Base-by-base conservation (phyloP, 2,329 filamentous ascomycete genomes). In the Aaosphaeria arxii region DNA sequence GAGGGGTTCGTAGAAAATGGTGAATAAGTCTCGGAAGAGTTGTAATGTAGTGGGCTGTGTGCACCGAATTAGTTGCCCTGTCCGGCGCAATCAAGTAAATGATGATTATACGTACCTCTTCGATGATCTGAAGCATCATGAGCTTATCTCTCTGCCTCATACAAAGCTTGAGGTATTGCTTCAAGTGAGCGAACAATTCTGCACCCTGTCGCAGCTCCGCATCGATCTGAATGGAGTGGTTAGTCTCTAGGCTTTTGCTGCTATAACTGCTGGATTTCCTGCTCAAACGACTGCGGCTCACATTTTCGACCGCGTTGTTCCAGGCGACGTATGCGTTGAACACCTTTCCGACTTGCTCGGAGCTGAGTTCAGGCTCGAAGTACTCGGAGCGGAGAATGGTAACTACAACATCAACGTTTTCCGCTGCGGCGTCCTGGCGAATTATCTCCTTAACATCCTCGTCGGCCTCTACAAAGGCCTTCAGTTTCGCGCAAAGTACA, bases 1-100 rank as follows among this genome's bases (percentile, higher is more conserved):
- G 24, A 99, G 84, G 0, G 94, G 94, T 67, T 99, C 94, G 72
- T 99, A 99, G 75, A 99, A 99, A 66, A 99, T 97, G 32, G 91
- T 95, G 70, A 99, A 97, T 28, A 99, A 80, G 63, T 99, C 94
- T 42, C 91, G 85, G 80, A 99, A 94, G 30, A 99, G 80, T 66
- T 95, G 88, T n/a, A 99, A 78, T 0, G 94, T 97, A n/a, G 92
- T 91, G 0, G 94, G 90, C 74, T 77, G 49, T 9, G 30, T 29
- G 17, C 9, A 43, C 41, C 24, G 11, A 24, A 24, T 28, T 13
- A 40, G 39, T 40, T 7, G 6, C 7, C 30, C 9, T 11, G 11
- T 29, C 40, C 43, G 6, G 41, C 11, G 40, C 5, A 29, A 13
- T 5, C 45, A 11, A 9, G 13, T 5, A 11, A 48, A 24, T 24